Percentiles rank a stretch among this genome's conserved stretches.
These are phyloP conservation scores for Euphorbia schlechtendalii DNA, from an alignment of 441 rosid genomes.

Conservation along the genomic window DNA sequence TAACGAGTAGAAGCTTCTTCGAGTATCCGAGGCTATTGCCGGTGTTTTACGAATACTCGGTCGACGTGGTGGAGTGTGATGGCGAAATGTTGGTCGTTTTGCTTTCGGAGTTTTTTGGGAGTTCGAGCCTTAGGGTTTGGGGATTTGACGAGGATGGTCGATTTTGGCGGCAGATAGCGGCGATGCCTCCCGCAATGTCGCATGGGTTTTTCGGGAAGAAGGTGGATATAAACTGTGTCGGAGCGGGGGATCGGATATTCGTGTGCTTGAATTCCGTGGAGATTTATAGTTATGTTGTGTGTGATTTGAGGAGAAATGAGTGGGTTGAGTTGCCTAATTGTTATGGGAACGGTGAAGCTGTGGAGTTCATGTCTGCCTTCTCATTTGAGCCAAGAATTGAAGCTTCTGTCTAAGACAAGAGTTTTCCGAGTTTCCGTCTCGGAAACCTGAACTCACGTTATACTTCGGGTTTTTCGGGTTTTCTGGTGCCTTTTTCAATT, in stretches of 20 bases:
- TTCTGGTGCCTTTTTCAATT: no score
- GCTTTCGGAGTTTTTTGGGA: slow-evolving; percentile 70
- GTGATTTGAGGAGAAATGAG: slow-evolving; percentile 38
- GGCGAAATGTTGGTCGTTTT: slow-evolving; percentile 65
- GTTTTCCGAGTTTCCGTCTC: no score
- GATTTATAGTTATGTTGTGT: slow-evolving; percentile 45
- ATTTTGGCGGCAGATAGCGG: slow-evolving; percentile 60
- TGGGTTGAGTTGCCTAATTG: slow-evolving; percentile 68
- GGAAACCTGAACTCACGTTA: no score
- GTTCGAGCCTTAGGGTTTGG: slow-evolving; percentile 79
- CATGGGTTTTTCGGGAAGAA: slow-evolving; percentile 70
- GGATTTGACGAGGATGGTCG: slow-evolving; percentile 35
- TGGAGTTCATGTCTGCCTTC: slow-evolving; percentile 72
- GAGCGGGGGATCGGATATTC: slow-evolving; percentile 54
- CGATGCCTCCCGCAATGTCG: slow-evolving; percentile 82
- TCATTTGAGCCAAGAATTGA: slow-evolving; percentile 88
- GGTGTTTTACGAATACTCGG: slow-evolving; percentile 58
- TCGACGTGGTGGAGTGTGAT: slow-evolving; percentile 66
- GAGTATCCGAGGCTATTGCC: slow-evolving; percentile 78
- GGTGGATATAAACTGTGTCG: slow-evolving; percentile 76
- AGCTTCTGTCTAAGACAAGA: slow-evolving; percentile 40
- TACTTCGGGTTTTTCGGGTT: no score
- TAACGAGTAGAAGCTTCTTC: slow-evolving; percentile 38
- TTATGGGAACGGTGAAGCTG: slow-evolving; percentile 40
- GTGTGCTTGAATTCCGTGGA: slow-evolving; percentile 63